Percentiles rank a stretch among this genome's conserved stretches.
Evolutionary conservation across 202 grass and related monocot species (phyloP).

Genomic region (Digitaria exilis): DNA sequence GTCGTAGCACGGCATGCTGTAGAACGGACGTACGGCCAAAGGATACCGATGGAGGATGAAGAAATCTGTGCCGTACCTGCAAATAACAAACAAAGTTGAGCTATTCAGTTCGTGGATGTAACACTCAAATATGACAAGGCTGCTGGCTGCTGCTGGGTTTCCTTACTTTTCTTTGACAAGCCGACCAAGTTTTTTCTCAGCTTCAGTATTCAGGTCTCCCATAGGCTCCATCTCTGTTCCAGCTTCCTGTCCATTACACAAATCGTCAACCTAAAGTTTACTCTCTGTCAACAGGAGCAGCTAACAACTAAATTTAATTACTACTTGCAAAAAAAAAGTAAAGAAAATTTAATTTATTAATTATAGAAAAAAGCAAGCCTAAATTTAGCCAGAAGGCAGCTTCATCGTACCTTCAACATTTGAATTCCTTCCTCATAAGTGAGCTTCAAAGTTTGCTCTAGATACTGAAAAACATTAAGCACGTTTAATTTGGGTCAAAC

Average conservation of each 20-base stretch:
- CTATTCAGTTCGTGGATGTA: not conserved
- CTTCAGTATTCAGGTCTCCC: constrained; percentile 81
- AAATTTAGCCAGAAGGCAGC: not conserved
- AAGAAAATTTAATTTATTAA: too few relatives aligned
- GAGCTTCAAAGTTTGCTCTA: constrained; percentile 71
- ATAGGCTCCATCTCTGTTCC: constrained; percentile 78
- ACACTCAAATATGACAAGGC: not conserved
- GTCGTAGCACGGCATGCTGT: constrained; percentile 92
- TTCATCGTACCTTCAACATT: constrained; percentile 72
- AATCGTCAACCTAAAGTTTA: not conserved
- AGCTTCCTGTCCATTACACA: constrained; percentile 55
- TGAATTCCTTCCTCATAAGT: constrained; percentile 74
- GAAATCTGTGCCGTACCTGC: constrained; percentile 81
- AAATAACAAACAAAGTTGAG: constrained; percentile 17
- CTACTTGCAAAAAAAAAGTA: too few relatives aligned
- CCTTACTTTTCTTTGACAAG: constrained; percentile 81
- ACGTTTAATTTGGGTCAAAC: not conserved
- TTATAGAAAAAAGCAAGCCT: too few relatives aligned
- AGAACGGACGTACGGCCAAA: constrained; percentile 80
- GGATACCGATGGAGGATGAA: constrained; percentile 85
- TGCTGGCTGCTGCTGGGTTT: not conserved
- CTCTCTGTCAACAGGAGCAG: too few relatives aligned
- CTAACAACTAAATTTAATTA: not conserved
- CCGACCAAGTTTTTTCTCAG: constrained; percentile 82
- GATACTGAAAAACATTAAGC: constrained; percentile 58